phyloP scores from a whole-genome alignment of 495 filamentous ascomycete species.

The Collariella sp. region DNA sequence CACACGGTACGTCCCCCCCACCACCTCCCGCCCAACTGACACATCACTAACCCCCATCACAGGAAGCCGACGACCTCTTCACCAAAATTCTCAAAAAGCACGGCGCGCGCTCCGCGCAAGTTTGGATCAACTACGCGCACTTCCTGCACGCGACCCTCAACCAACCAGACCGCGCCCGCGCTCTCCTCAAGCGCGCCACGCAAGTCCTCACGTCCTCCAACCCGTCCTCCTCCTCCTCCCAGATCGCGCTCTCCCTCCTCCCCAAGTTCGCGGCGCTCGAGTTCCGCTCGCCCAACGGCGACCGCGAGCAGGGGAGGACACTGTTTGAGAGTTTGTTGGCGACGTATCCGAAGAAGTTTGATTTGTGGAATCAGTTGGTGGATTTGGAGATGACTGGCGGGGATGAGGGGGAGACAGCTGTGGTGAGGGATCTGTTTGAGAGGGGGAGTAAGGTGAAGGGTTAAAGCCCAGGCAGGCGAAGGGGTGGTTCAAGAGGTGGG shows the following conservation, averaged over 20 bases:
- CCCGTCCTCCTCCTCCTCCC: slow-evolving; percentile 25
- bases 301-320: slow-evolving; percentile 84
- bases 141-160: slow-evolving; percentile 70
- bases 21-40: slow-evolving; percentile 9
- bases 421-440: slow-evolving; percentile 67
- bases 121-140: slow-evolving; percentile 91
- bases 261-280: slow-evolving; percentile 84
- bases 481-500: slow-evolving; percentile 78
- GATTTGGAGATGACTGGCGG: slow-evolving; percentile 57
- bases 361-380: slow-evolving; percentile 85
- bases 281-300: slow-evolving; percentile 74
- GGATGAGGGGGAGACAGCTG: slow-evolving; percentile 50
- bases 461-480: slow-evolving; percentile 66
- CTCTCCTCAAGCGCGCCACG: slow-evolving; percentile 73
- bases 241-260: slow-evolving; percentile 68
- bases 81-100: slow-evolving; percentile 79
- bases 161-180: slow-evolving; percentile 64
- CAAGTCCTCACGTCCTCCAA: slow-evolving; percentile 56
- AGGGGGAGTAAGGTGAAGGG: slow-evolving; percentile 60
- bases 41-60: too few relatives aligned
- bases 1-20: slow-evolving; percentile 42
- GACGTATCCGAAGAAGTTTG: slow-evolving; percentile 77
- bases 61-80: slow-evolving; percentile 90
- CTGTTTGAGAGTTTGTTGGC: slow-evolving; percentile 83
- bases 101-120: slow-evolving; percentile 60